Base-by-base conservation (phyloP, 2,329 filamentous ascomycete genomes). In the Sphaerulina vaccinii region DNA sequence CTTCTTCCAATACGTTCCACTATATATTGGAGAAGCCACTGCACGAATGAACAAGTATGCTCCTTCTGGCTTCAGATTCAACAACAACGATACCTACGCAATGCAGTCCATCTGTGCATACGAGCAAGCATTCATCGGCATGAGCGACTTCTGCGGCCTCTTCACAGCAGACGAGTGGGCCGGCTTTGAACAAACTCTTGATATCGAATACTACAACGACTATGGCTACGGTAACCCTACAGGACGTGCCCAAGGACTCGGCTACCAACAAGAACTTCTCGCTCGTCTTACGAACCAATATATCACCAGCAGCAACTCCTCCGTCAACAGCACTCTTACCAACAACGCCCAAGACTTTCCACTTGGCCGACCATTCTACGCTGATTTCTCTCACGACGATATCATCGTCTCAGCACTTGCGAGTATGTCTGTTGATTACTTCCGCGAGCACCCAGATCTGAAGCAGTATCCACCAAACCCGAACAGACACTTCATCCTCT, bases 121-220 rank as follows among this genome's bases (percentile, higher is more conserved):
- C 58, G 79, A 82, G 62, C 69, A 68, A 40, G 74, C 68, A 32
- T 78, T 74, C 56, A 70, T 81, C 13, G 76, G 76, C 16, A 65
- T 64, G 50, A 79, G 75, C 3, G 70, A 75, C 24, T 81, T 81
- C 65, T 81, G 79, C 66, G 57, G 62, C 16, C 70, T 81, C 21
- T 81, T 82, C 66, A 81, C 78, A 1, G 69, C 72, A 38, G 72
- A 78, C 42, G 79, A 82, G 61, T 82, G 79, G 79, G 65, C 70
- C 16, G 77, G 75, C 15, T 82, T 78, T 59, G 79, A 79, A 51
- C 75, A 76, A 54, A 75, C 73, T 2, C 64, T 80, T 8, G 79
- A 82, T 56, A 72, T 79, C 29, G 73, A 76, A 47, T 82, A 76
- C 68, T 73, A 70, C 64, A 74, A 70, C 54, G 73, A 77, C 57